phyloP scores from a whole-genome alignment of 257 asterid species.

The Ocimum tenuiflorum region DNA sequence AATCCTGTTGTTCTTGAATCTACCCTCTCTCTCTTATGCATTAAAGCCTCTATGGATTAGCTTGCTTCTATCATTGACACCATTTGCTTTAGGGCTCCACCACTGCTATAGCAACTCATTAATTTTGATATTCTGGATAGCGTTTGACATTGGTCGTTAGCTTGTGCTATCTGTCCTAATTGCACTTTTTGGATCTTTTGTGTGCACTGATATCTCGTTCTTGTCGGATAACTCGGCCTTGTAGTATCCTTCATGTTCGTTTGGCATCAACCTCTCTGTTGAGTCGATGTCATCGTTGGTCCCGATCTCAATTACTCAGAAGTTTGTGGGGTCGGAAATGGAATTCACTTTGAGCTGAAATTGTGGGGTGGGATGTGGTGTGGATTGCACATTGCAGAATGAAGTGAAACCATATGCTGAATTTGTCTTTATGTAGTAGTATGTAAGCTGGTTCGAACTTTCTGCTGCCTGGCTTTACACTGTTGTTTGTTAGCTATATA shows the following conservation, averaged over 20 bases:
- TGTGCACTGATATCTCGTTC: slow-evolving; percentile 14
- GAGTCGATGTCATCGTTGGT: slow-evolving; percentile 17
- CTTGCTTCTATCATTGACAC: neutral
- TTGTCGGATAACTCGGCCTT: slow-evolving; percentile 24
- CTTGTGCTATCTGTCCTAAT: slow-evolving; percentile 23
- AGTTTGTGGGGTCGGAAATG: slow-evolving; percentile 15
- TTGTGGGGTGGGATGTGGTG: neutral
- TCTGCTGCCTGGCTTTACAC: neutral
- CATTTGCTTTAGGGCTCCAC: slow-evolving; percentile 15
- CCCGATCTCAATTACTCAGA: slow-evolving; percentile 1
- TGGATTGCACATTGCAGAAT: slow-evolving; percentile 12
- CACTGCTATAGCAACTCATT: slow-evolving; percentile 2
- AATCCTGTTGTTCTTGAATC: neutral
- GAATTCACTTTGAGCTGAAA: neutral
- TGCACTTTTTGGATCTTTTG: slow-evolving; percentile 27
- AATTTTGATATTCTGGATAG: neutral
- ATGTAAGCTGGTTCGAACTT: neutral
- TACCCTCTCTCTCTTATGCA: neutral
- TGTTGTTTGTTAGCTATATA: neutral
- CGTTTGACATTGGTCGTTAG: slow-evolving; percentile 18
- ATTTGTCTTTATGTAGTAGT: neutral
- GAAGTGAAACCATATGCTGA: slow-evolving; percentile 13
- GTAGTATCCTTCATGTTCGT: slow-evolving; percentile 20
- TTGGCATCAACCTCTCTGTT: slow-evolving; percentile 12
- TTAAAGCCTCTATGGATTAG: neutral